Base-by-base conservation (phyloP, 2,329 filamentous ascomycete species). In the Phyllosticta paracitricarpa region DNA sequence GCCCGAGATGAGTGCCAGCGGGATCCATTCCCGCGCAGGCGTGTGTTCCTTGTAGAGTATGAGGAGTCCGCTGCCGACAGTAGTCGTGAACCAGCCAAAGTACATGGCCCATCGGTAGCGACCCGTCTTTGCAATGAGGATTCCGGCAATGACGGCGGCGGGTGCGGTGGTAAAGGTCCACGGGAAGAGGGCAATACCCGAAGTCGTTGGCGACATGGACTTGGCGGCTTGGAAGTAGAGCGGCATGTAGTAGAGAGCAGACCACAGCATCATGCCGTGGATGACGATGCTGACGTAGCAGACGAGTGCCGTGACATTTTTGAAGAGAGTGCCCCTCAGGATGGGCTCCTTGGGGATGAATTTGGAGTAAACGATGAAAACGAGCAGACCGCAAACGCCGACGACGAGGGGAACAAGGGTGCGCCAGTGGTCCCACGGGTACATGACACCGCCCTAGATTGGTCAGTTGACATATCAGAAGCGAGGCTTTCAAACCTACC, bases 31-130 rank as follows among this genome's bases (percentile, higher is more conserved):
- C 0, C 66, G 74, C 0, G 73, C 72, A 2, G 68, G 67, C 0
- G 78, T 76, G 12, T 71, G 62, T 1, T 67, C 59, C 51, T 75
- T 71, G 10, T 79, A 73, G 0, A 80, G 54, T 1, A 72, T 70
- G 2, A 79, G 72, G 0, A 80, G 65, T 0, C 79, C 80, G 0
- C 75, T 63, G 0, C 77, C 77, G 0, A 78, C n/a, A 0, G 71
- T 71, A n/a, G 73, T 69, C 1, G 80, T 53, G 0, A 71, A 10
- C 68, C 68, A 70, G 12, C 70, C 71, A 7, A 61, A 22, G 68
- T 67, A 72, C 35, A 70, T 67, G 1, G 66, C 65, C 61, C 64
- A 66, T 12, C 68, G 65, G 64, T 68, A 72, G 9, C 61, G 25
- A 30, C 66, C 67, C 25, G 63, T 66, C 52, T 58, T 63, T 12